A percentile compares a stretch with the other conserved stretches of the same genome.
These are phyloP conservation scores for Apiospora saccharicola DNA, from an alignment of 2,329 filamentous ascomycete genomes.

Conservation along the genomic window DNA sequence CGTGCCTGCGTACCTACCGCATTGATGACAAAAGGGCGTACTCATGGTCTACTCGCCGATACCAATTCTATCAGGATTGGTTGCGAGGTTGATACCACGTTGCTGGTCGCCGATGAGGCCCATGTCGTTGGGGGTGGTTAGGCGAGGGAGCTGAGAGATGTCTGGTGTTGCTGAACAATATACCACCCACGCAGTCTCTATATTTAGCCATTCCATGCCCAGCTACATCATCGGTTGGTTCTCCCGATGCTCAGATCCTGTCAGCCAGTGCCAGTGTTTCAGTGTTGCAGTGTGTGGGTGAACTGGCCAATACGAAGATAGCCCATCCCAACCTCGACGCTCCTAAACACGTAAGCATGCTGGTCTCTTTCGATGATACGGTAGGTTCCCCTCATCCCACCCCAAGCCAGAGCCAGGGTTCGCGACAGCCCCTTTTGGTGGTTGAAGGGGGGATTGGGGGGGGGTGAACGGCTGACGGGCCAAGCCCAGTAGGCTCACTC, in stretches of 20 bases:
- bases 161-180: neutral
- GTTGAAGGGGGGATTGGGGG: no score
- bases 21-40: neutral
- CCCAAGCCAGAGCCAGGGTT: neutral
- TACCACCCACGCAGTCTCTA: neutral
- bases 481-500: neutral
- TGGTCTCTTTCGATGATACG: neutral
- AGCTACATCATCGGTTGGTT: neutral
- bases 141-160: neutral
- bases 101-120: neutral
- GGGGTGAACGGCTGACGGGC: neutral
- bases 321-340: neutral
- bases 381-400: neutral
- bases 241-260: neutral
- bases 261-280: no score
- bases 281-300: neutral
- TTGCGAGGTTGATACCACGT: no score
- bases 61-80: neutral
- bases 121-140: neutral
- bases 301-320: neutral
- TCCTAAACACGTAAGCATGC: neutral
- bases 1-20: neutral
- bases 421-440: neutral
- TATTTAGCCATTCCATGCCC: neutral
- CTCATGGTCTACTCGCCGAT: neutral